These are phyloP conservation scores for Hypoxylon sp. DNA, from an alignment of 2,329 filamentous ascomycete species.

Conservation along the genomic window DNA sequence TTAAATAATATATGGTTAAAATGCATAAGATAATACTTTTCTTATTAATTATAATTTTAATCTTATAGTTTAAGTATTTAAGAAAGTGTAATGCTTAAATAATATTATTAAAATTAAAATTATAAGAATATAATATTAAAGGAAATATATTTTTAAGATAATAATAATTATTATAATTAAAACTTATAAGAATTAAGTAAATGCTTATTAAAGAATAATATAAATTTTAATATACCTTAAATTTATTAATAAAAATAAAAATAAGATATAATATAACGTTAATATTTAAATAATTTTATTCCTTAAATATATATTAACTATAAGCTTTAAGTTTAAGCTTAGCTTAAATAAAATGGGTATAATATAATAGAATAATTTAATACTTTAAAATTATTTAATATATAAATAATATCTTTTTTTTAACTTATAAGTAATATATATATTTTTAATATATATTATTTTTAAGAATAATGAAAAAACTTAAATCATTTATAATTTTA, in stretches of 20 bases:
- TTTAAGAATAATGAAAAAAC: too few relatives aligned
- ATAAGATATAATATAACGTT: too few relatives aligned
- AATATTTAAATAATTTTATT: too few relatives aligned
- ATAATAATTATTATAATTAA: background rate
- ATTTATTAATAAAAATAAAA: slow-evolving; percentile 9
- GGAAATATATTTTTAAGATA: slow-evolving; percentile 1
- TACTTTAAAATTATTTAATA: too few relatives aligned
- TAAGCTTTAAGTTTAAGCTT: too few relatives aligned
- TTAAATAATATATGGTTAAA: background rate
- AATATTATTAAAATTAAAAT: slow-evolving; percentile 7
- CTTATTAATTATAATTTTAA: slow-evolving; percentile 8
- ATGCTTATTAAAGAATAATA: slow-evolving; percentile 10
- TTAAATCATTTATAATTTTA: too few relatives aligned
- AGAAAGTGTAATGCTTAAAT: background rate
- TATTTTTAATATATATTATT: too few relatives aligned
- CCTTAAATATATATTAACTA: too few relatives aligned
- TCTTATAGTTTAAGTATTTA: background rate
- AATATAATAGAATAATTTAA: too few relatives aligned
- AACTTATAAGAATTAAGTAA: slow-evolving; percentile 7
- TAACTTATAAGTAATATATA: too few relatives aligned
- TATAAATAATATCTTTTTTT: too few relatives aligned
- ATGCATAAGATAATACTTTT: slow-evolving; percentile 2
- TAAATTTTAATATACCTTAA: slow-evolving; percentile 9
- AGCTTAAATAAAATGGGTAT: too few relatives aligned
- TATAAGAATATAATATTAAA: slow-evolving; percentile 6